Conservation (phyloP, 345 rosid species). For the Eucalyptus coolabah region DNA sequence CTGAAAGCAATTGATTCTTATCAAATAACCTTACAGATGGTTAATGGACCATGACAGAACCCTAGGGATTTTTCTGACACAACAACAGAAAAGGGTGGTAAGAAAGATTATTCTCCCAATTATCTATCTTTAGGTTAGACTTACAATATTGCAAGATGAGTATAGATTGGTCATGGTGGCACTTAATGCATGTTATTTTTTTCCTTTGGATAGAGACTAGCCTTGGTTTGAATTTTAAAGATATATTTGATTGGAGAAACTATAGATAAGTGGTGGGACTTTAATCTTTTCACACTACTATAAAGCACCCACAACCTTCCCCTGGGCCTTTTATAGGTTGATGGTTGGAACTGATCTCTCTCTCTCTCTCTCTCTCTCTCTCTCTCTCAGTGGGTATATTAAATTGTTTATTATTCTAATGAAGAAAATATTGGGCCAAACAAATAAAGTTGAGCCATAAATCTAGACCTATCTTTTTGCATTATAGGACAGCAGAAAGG, state of each 20-base stretch:
- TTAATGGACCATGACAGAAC: background rate
- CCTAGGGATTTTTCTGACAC: background rate
- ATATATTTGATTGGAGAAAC: background rate
- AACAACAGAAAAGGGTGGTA: background rate
- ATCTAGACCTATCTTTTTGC: background rate
- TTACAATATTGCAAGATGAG: background rate
- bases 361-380: background rate
- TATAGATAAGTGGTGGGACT: background rate
- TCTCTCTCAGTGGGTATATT: background rate
- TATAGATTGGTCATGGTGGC: background rate
- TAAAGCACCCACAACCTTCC: background rate
- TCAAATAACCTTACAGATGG: background rate
- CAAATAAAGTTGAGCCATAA: background rate
- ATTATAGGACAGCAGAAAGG: background rate
- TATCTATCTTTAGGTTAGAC: background rate
- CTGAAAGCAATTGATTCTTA: background rate
- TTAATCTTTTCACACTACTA: background rate
- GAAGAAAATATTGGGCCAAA: background rate
- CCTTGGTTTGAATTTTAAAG: background rate
- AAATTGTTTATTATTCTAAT: background rate
- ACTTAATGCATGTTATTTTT: background rate
- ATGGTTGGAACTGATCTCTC: background rate
- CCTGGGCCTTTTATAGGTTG: background rate
- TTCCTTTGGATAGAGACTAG: background rate
- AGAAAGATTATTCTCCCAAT: background rate